Evolutionary conservation across 805 yeast species (phyloP), one percentile per base, ranked within the genome.

Genomic region (Osmozyma mogii): DNA sequence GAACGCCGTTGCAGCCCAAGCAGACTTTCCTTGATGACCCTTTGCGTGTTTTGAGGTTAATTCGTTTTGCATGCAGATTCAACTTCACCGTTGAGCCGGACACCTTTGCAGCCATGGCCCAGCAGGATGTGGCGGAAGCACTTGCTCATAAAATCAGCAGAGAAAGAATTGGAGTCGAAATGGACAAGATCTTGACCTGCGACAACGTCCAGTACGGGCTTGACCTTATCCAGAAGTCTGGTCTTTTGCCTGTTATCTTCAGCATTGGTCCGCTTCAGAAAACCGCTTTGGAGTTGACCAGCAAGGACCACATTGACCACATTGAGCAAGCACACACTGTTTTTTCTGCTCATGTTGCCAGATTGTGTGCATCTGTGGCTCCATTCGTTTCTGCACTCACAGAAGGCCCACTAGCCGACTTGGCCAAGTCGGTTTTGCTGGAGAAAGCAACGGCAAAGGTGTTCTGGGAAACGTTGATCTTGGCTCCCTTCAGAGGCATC

Each of bases 1-100:
- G 95, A 31, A 92, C 98, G 0, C 99, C 99, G 0, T 63, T 92
- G 30, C 78, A 75, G 17, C 95, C 98, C 4, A 50, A 68, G 23
- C 75, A 80, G 45, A 92, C 99, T 1, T 92, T 92, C 45, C 47
- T 78, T 27, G 99, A 92, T 49, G 99, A 92, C 54, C 99, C 99
- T 1, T 66, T 92, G 35, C 68, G 99, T 35, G 92, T 89, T 2
- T 55, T 92, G 33, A 66, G 99, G 37, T 58, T 92, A 33, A 72
- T 92, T 16, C 63, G 99, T 41, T 92, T 92, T 61, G 92, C 95
- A 0, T 68, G 84, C 19, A 72, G 84, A 33, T 84, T 81, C 47
- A 65, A 73, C 27, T 92, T 88, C 48, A 43, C 43, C 1, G 68
- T 92, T 18, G 94, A 78, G 6, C 43, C 50, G 0, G 69, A 65